Percentiles rank a stretch among this genome's conserved stretches.
These are phyloP conservation scores for Syzygium aromaticum DNA, from an alignment of 345 rosid species.

Conservation along the genomic window DNA sequence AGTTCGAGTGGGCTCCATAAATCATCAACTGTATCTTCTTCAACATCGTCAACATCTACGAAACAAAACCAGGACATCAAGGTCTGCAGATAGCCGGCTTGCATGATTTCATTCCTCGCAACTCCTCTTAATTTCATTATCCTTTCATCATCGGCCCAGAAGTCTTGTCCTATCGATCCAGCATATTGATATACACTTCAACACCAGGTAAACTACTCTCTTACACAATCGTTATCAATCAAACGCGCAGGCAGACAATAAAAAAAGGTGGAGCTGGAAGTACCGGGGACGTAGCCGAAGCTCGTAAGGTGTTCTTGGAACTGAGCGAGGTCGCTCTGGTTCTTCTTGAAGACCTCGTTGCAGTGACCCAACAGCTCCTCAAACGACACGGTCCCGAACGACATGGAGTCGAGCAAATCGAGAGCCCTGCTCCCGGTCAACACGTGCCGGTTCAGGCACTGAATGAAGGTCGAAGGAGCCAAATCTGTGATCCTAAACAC, in stretches of 20 bases:
- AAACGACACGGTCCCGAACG: slow-evolving; percentile 73
- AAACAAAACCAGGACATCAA: background rate
- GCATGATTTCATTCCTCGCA: background rate
- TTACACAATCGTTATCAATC: background rate
- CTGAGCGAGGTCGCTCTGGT: slow-evolving; percentile 30
- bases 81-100: background rate
- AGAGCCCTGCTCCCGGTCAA: slow-evolving; percentile 40
- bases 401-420: slow-evolving; percentile 60
- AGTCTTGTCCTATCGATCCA: background rate
- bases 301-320: slow-evolving; percentile 38
- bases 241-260: too few relatives aligned
- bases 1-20: background rate
- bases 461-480: slow-evolving; percentile 73
- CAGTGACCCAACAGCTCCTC: slow-evolving; percentile 86
- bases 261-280: background rate
- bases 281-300: slow-evolving; percentile 44
- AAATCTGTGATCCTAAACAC: slow-evolving; percentile 31
- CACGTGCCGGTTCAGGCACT: slow-evolving; percentile 61
- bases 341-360: slow-evolving; percentile 48
- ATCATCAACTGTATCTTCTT: slow-evolving; percentile 12
- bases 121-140: background rate
- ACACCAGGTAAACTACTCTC: background rate
- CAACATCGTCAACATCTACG: slow-evolving; percentile 30
- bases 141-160: background rate
- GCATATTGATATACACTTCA: background rate